Evolutionary conservation across 441 rosid genomes (phyloP), one percentile per base, ranked within the genome.

Genomic region (Sinapis alba): DNA sequence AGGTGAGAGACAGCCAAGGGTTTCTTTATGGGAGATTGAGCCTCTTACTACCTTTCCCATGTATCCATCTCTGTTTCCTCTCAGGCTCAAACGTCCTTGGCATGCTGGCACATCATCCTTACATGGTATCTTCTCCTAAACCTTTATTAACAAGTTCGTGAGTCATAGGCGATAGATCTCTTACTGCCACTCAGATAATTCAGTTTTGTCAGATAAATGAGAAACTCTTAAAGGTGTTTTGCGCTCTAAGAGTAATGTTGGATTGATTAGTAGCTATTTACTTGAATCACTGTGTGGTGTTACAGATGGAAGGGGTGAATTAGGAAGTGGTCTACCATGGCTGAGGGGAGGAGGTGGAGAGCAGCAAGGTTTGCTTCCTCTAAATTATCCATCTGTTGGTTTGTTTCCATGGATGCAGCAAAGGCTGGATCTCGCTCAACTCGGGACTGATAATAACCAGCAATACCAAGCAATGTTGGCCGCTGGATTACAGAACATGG

Each of bases 1-100:
- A 6, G 98, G 97, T 20, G 97, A 93, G 84, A 86, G 95, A 81
- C 98, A 89, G 77, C 97, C 95, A 8, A 85, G 97, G 75, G 98
- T 88, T 34, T 93, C 97, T 9, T 71, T 93, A 27, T 90, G 97
- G 98, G 97, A 93, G 84, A 90, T 90, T 69, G 98, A 90, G 78
- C 98, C 98, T 23, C 79, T 93, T 11, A 89, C 98, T 50, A 93
- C 54, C 13, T 64, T 64, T 8, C 68, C 68, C n/a, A 67, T 53
- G 58, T 67, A 47, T 18, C 58, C 58, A 34, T 89, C 98, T 32
- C 83, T 81, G 43, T 93, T 90, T 78, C 93, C 98, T 47, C 88
- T 89, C 34, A 84, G 95, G 77, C 82, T 93, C 27, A 88, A 90
- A 71, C 90, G 93, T 32, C 92, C 95, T 9, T 89, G 91, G 91